phyloP scores from a whole-genome alignment of 78 protist genomes.

The Anaeramoeba ignava region DNA sequence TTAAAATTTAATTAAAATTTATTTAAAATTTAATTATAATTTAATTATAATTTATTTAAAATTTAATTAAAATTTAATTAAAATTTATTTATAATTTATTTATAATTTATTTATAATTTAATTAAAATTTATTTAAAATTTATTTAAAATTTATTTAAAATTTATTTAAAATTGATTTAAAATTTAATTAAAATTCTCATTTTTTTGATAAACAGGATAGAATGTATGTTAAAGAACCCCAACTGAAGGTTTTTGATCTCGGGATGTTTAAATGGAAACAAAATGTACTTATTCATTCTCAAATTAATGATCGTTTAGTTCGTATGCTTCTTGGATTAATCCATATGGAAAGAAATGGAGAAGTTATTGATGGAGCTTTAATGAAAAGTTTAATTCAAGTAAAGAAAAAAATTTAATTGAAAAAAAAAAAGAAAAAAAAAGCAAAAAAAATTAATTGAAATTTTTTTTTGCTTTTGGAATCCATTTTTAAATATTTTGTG shows the following conservation, averaged over 20 bases:
- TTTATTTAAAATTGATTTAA: too few relatives aligned
- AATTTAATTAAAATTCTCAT: too few relatives aligned
- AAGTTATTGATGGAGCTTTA: background rate
- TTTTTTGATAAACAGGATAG: background rate
- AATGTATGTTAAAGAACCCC: background rate
- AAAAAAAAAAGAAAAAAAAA: background rate
- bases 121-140: too few relatives aligned
- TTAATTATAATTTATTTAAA: too few relatives aligned
- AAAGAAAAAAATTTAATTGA: background rate
- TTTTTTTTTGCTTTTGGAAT: background rate
- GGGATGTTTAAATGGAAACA: background rate
- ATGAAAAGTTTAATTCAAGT: background rate
- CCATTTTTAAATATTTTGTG: background rate
- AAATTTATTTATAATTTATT: too few relatives aligned
- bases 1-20: too few relatives aligned
- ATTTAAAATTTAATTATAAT: too few relatives aligned
- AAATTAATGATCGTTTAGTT: background rate
- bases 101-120: too few relatives aligned
- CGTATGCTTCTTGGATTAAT: background rate
- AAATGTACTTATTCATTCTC: background rate
- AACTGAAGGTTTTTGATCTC: background rate
- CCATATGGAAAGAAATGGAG: background rate
- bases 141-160: too few relatives aligned
- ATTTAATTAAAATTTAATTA: too few relatives aligned
- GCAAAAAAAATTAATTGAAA: background rate